Evolutionary conservation across 2,329 filamentous ascomycete species (phyloP).

Genomic region (Xylaria sp.): DNA sequence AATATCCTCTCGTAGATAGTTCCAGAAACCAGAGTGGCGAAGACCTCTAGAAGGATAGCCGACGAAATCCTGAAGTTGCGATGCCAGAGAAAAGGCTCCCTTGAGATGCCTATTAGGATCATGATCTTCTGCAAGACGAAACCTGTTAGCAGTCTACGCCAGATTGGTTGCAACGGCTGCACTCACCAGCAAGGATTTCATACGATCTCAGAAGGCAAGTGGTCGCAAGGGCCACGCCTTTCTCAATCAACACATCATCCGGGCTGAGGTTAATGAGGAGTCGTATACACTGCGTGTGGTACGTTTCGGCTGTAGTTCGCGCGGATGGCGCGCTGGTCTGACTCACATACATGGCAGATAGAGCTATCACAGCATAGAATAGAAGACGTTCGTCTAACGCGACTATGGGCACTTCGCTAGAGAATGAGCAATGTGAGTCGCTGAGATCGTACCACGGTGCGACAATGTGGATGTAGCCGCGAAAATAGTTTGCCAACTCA

Average conservation of each 20-base stretch:
- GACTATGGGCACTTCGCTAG: constrained; percentile 42
- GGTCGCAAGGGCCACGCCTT: constrained; percentile 51
- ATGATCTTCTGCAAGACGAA: constrained; percentile 40
- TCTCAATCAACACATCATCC: constrained; percentile 39
- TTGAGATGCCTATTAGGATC: constrained; percentile 52
- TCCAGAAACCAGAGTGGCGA: constrained; percentile 53
- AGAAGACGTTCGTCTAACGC: constrained; percentile 49
- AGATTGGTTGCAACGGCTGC: neutral
- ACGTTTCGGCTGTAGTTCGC: constrained; percentile 44
- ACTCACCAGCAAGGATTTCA: constrained; percentile 52
- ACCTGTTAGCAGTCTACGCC: neutral
- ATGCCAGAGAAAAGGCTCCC: constrained; percentile 53
- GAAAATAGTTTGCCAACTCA: constrained; percentile 46
- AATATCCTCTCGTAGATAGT: constrained; percentile 59
- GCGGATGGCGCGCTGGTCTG: constrained; percentile 40
- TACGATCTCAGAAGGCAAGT: constrained; percentile 56
- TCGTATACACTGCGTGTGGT: constrained; percentile 49
- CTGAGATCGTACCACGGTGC: constrained; percentile 56
- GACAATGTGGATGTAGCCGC: constrained; percentile 47
- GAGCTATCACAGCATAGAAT: constrained; percentile 51
- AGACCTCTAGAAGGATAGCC: constrained; percentile 37
- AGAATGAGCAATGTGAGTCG: constrained; percentile 46
- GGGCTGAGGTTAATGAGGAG: constrained; percentile 46
- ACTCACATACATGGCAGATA: constrained; percentile 50
- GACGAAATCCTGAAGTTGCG: constrained; percentile 35